Evolutionary conservation across 768 basidiomycete genomes (phyloP).

Genomic region (Dacryopinax spathularia): DNA sequence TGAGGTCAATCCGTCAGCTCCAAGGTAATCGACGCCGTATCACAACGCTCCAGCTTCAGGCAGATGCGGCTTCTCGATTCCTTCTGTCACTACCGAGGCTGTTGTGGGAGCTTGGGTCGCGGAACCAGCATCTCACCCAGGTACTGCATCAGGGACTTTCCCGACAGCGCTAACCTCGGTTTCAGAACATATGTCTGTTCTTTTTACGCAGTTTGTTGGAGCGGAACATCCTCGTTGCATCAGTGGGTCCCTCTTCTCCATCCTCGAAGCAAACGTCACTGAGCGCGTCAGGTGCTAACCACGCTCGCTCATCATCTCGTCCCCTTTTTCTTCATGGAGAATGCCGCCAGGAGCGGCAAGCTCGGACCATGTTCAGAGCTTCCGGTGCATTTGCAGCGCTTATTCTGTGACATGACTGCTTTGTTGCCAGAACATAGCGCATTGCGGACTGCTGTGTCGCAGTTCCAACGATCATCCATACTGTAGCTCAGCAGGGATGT

Average conservation of each 20-base stretch:
- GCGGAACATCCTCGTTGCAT: constrained; percentile 18
- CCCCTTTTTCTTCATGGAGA: constrained; percentile 68
- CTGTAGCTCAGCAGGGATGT: too few relatives aligned
- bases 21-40: constrained; percentile 40
- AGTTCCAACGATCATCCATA: too few relatives aligned
- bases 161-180: neutral
- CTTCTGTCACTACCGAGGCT: constrained; percentile 58
- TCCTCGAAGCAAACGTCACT: neutral
- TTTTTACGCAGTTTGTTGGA: constrained; percentile 50
- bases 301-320: constrained; percentile 45
- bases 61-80: constrained; percentile 38
- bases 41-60: constrained; percentile 32
- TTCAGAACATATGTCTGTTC: constrained; percentile 37
- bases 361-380: constrained; percentile 67
- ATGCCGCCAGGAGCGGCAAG: constrained; percentile 58
- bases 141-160: constrained; percentile 33
- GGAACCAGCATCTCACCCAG: constrained; percentile 44
- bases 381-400: constrained; percentile 17
- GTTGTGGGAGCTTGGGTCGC: constrained; percentile 69
- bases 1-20: constrained; percentile 31
- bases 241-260: constrained; percentile 5
- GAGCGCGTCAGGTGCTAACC: constrained; percentile 31
- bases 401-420: neutral
- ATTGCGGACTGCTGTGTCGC: neutral
- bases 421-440: neutral